phyloP scores from a whole-genome alignment of 106 monocot species.

The Cymbidium sinense region DNA sequence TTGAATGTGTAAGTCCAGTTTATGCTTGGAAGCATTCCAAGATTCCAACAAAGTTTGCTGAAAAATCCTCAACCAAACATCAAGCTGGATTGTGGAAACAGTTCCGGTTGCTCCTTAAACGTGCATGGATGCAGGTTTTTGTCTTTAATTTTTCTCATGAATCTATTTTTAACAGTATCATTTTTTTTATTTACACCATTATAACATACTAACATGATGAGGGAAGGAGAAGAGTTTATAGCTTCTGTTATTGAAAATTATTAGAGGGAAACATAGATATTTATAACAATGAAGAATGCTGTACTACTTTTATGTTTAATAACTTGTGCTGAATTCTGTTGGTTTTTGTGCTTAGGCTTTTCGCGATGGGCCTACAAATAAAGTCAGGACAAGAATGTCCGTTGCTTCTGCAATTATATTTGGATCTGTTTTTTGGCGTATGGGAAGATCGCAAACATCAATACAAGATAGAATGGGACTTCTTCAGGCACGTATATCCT shows the following conservation, averaged over 20 bases:
- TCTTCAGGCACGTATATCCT: slow-evolving; percentile 56
- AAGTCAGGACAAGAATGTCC: slow-evolving; percentile 92
- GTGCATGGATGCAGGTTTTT: slow-evolving; percentile 93
- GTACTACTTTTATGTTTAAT: not conserved
- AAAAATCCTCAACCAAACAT: slow-evolving; percentile 39
- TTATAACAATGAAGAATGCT: not conserved
- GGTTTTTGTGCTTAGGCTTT: slow-evolving; percentile 50
- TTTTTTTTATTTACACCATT: too few relatives aligned
- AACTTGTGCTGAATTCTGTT: not conserved
- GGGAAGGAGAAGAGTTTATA: not conserved
- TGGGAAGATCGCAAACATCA: slow-evolving; percentile 84
- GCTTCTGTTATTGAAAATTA: not conserved
- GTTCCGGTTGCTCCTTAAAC: slow-evolving; percentile 83
- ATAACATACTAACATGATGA: too few relatives aligned
- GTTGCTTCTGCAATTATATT: slow-evolving; percentile 93
- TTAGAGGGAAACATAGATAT: not conserved
- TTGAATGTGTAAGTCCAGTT: slow-evolving; percentile 33
- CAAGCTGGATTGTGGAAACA: slow-evolving; percentile 84
- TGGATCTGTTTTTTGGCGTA: slow-evolving; percentile 97
- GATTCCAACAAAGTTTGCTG: slow-evolving; percentile 19
- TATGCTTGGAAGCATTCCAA: slow-evolving; percentile 16
- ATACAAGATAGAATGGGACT: slow-evolving; percentile 99
- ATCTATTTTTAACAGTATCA: not conserved
- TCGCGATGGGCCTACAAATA: slow-evolving; percentile 96
- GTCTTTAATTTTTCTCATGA: not conserved